Evolutionary conservation across 1,284 basidiomycete genomes (phyloP).

Genomic region (Sporisorium iseilematis-ciliati): DNA sequence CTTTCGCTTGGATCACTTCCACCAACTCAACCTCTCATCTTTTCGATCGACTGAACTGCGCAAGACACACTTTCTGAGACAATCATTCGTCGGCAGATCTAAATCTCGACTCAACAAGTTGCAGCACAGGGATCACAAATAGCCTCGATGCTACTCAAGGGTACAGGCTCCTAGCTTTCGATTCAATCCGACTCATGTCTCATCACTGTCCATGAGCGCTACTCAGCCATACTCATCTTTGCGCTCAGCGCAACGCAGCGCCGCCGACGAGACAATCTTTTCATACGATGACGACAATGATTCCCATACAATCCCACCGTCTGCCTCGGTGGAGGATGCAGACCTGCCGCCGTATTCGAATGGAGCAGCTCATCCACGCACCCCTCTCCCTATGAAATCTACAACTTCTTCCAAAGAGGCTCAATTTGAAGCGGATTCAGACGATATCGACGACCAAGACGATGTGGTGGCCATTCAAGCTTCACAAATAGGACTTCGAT

Average conservation of each 20-base stretch:
- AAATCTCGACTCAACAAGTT: background rate
- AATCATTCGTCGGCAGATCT: background rate
- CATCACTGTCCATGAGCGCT: constrained; percentile 11
- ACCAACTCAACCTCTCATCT: background rate
- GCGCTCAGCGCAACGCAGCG: constrained; percentile 9
- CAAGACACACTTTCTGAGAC: background rate
- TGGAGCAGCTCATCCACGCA: constrained; percentile 12
- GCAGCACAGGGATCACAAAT: background rate
- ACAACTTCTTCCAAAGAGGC: constrained; percentile 67
- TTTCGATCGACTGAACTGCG: background rate
- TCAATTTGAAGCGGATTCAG: constrained; percentile 69
- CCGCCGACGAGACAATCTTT: constrained; percentile 14
- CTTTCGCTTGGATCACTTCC: background rate
- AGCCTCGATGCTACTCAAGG: constrained; percentile 5
- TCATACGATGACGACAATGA: constrained; percentile 23
- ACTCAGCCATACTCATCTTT: constrained; percentile 4
- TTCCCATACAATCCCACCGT: background rate
- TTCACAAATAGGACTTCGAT: constrained; percentile 33
- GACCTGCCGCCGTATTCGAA: constrained; percentile 28
- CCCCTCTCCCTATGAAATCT: constrained; percentile 55
- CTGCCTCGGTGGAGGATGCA: background rate
- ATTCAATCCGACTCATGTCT: constrained; percentile 2
- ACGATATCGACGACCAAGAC: constrained; percentile 57
- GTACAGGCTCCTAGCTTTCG: background rate
- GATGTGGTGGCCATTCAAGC: constrained; percentile 40